These are phyloP conservation scores for Sporothrix mexicana DNA, from an alignment of 2,329 filamentous ascomycete genomes.

Conservation along the genomic window DNA sequence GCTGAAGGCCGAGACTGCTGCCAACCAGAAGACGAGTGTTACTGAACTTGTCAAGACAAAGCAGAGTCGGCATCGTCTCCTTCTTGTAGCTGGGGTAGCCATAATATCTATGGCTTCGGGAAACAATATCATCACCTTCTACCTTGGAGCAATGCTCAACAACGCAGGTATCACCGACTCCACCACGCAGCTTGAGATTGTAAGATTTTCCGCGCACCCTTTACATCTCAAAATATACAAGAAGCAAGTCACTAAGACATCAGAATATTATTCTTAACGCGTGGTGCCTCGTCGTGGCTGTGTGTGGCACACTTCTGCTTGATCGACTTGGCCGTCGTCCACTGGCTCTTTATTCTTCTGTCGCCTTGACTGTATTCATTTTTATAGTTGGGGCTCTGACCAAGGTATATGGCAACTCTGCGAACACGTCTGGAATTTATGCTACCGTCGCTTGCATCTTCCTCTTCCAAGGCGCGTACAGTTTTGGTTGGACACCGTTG, in stretches of 20 bases:
- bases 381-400: constrained; percentile 49
- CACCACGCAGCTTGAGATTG: constrained; percentile 29
- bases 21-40: background rate
- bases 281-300: constrained; percentile 34
- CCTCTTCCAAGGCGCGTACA: constrained; percentile 60
- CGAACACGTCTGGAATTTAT: constrained; percentile 31
- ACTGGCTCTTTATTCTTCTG: background rate
- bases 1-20: constrained; percentile 22
- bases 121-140: constrained; percentile 36
- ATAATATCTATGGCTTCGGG: constrained; percentile 31
- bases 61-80: constrained; percentile 23
- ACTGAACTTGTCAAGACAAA: constrained; percentile 13
- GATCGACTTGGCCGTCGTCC: constrained; percentile 40
- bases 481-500: constrained; percentile 56
- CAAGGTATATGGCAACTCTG: constrained; percentile 11
- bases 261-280: constrained; percentile 34
- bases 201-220: constrained; percentile 5
- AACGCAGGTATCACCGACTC: constrained; percentile 33
- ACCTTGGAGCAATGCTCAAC: constrained; percentile 28
- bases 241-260: no score
- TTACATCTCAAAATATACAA: background rate
- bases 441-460: constrained; percentile 56
- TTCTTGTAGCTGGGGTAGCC: constrained; percentile 24
- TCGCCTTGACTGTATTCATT: constrained; percentile 25
- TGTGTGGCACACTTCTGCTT: constrained; percentile 38